These are phyloP conservation scores for Paecilomyces niveus DNA, from an alignment of 2,329 filamentous ascomycete species.

Conservation along the genomic window DNA sequence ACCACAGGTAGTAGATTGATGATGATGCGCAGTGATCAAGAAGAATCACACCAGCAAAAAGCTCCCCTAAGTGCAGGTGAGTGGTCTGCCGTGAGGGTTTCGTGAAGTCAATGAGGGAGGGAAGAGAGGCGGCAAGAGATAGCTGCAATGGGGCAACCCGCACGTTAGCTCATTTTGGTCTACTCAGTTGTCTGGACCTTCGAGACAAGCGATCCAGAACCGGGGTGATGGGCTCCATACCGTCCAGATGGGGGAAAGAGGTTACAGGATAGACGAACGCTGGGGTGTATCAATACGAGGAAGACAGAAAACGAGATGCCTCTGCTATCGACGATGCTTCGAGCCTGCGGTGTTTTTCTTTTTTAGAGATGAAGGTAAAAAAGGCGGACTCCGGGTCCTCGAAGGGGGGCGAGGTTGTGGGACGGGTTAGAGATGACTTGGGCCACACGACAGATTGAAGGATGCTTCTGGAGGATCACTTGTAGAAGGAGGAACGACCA, in stretches of 20 bases:
- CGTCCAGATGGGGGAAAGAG: background rate
- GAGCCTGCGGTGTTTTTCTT: background rate
- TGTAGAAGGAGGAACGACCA: background rate
- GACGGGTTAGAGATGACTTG: background rate
- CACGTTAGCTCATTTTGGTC: slow-evolving; percentile 3
- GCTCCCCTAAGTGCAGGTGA: background rate
- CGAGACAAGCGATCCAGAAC: background rate
- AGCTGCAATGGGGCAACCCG: slow-evolving; percentile 4
- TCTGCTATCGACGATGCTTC: background rate
- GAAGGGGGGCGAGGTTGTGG: background rate
- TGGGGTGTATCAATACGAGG: background rate
- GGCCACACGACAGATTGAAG: background rate
- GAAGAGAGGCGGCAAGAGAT: slow-evolving; percentile 1
- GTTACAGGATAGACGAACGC: background rate
- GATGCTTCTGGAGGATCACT: background rate
- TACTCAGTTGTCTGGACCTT: slow-evolving; percentile 1
- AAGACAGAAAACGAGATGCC: background rate
- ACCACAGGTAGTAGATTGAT: background rate
- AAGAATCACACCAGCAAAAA: background rate
- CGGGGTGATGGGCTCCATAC: background rate
- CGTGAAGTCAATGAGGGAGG: slow-evolving; percentile 1
- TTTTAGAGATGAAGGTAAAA: background rate
- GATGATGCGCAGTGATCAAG: background rate
- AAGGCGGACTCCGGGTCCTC: background rate
- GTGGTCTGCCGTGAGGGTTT: background rate